phyloP scores from a whole-genome alignment of 345 rosid genomes.

The Zanthoxylum bungeanum region DNA sequence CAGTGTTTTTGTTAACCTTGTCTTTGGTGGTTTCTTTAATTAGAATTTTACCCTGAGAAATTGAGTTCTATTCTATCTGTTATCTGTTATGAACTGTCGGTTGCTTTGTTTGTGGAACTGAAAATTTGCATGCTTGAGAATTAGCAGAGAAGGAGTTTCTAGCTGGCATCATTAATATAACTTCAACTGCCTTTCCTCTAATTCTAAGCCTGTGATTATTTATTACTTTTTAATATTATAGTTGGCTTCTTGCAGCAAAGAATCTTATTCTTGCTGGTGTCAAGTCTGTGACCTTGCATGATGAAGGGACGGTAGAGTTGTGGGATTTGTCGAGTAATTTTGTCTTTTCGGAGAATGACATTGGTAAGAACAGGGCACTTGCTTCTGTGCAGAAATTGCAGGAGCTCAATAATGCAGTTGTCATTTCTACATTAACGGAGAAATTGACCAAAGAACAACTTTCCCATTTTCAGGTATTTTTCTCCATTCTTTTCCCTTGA shows the following conservation, averaged over 20 bases:
- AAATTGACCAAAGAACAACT: slow-evolving; percentile 72
- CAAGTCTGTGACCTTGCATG: slow-evolving; percentile 95
- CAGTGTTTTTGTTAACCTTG: not conserved
- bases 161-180: not conserved
- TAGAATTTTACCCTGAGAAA: not conserved
- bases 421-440: slow-evolving; percentile 63
- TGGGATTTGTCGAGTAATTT: slow-evolving; percentile 97
- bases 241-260: slow-evolving; percentile 58
- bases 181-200: not conserved
- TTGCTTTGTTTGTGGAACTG: not conserved
- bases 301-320: slow-evolving; percentile 71
- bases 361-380: slow-evolving; percentile 91
- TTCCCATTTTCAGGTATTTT: slow-evolving; percentile 74
- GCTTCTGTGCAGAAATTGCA: slow-evolving; percentile 94
- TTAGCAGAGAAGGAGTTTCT: not conserved
- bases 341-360: slow-evolving; percentile 72
- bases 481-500: not conserved
- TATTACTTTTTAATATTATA: not conserved
- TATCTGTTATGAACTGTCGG: not conserved
- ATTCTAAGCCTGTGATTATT: not conserved
- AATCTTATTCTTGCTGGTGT: slow-evolving; percentile 97
- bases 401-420: slow-evolving; percentile 91
- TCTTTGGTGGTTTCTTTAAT: not conserved
- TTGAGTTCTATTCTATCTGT: not conserved
- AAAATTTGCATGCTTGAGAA: not conserved